phyloP scores from a whole-genome alignment of 495 filamentous ascomycete species.

The Usnea hakonensis region DNA sequence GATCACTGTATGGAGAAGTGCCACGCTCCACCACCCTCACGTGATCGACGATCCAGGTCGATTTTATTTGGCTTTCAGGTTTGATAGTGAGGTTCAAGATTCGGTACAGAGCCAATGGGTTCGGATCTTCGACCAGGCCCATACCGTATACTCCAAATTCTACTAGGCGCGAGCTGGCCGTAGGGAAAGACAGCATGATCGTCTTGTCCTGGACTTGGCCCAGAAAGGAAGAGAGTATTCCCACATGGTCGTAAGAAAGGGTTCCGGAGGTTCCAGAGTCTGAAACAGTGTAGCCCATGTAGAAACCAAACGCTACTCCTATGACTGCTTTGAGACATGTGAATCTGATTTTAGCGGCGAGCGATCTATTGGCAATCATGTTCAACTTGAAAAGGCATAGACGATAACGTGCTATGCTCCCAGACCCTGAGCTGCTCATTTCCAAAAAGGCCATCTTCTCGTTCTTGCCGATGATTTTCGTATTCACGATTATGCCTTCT shows the following conservation, averaged over 20 bases:
- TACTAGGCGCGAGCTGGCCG: neutral
- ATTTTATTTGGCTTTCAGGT: neutral
- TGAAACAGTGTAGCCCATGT: neutral
- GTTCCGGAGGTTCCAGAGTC: neutral
- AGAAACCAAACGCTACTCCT: neutral
- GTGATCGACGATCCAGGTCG: neutral
- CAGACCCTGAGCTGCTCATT: neutral
- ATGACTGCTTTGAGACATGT: neutral
- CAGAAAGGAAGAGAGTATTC: neutral
- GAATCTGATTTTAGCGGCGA: neutral
- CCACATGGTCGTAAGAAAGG: neutral
- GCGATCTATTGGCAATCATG: neutral
- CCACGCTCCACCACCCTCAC: neutral
- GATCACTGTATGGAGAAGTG: neutral
- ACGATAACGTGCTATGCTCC: neutral
- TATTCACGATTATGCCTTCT: neutral
- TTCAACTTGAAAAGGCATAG: conserved; percentile 9
- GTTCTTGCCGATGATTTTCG: neutral
- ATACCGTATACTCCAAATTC: conserved; percentile 2
- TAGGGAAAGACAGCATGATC: neutral
- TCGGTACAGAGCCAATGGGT: neutral
- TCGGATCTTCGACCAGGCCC: neutral
- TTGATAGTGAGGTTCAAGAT: neutral
- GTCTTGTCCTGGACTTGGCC: neutral
- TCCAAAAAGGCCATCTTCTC: neutral